phyloP scores from a whole-genome alignment of 805 yeast species.

The Saturnispora quitensis region DNA sequence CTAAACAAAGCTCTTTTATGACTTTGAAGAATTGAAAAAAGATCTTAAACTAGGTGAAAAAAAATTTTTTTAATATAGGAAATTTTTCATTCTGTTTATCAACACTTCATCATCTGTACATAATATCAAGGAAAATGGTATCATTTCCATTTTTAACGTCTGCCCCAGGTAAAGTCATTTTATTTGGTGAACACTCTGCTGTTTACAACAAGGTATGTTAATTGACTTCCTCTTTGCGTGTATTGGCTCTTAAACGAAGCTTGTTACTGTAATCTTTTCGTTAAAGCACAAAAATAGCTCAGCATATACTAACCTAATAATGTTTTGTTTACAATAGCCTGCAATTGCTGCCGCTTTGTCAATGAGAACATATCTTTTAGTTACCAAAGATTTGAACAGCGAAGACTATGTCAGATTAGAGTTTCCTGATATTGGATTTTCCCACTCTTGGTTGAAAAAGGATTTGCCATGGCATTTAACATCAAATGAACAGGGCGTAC shows the following conservation, averaged over 20 bases:
- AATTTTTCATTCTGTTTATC: background rate
- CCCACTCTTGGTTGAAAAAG: constrained; percentile 49
- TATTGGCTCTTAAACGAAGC: background rate
- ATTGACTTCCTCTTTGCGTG: background rate
- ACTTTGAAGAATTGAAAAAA: background rate
- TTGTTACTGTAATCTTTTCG: background rate
- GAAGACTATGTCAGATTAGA: constrained; percentile 47
- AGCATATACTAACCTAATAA: background rate
- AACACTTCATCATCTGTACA: background rate
- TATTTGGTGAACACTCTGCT: constrained; percentile 96
- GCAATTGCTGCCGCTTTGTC: constrained; percentile 95
- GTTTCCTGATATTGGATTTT: constrained; percentile 74
- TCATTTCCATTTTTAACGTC: constrained; percentile 61
- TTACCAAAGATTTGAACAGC: constrained; percentile 33
- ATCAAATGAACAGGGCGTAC: constrained; percentile 19
- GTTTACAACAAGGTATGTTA: constrained; percentile 61
- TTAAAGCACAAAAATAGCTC: background rate
- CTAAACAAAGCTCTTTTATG: background rate
- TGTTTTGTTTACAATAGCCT: constrained; percentile 36
- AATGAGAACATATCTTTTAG: constrained; percentile 71
- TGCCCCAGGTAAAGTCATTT: constrained; percentile 94
- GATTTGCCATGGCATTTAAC: constrained; percentile 54
- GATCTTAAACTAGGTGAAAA: background rate
- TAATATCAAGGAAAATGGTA: constrained; percentile 8
- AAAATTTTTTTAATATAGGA: background rate